Percentiles rank a stretch among this genome's conserved stretches.
Conservation (phyloP, 805 yeast genomes). For the Teunomyces lycoperdinae region DNA sequence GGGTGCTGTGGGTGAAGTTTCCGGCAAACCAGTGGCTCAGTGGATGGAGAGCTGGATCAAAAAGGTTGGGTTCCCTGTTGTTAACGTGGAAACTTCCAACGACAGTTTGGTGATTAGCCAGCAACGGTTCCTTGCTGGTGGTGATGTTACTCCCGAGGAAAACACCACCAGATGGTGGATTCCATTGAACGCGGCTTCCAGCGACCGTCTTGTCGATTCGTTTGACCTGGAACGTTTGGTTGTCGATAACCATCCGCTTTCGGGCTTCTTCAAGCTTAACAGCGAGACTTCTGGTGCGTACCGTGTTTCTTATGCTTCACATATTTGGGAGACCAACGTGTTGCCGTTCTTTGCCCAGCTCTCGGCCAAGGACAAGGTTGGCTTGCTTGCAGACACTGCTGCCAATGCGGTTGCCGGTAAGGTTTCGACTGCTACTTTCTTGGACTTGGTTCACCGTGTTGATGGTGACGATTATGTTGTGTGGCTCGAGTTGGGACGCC, state of each 20-base stretch:
- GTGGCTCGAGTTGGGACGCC: slow-evolving; percentile 52
- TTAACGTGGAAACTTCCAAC: slow-evolving; percentile 46
- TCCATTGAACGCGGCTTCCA: slow-evolving; percentile 36
- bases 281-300: slow-evolving; percentile 51
- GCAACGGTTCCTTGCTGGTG: slow-evolving; percentile 60
- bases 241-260: slow-evolving; percentile 20
- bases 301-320: slow-evolving; percentile 51
- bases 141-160: slow-evolving; percentile 58
- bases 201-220: slow-evolving; percentile 15
- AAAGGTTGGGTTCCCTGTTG: slow-evolving; percentile 69
- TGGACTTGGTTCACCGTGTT: slow-evolving; percentile 37
- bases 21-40: slow-evolving; percentile 56
- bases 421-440: slow-evolving; percentile 39
- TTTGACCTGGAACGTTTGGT: slow-evolving; percentile 20
- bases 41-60: slow-evolving; percentile 73
- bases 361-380: slow-evolving; percentile 50
- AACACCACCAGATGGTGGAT: slow-evolving; percentile 59
- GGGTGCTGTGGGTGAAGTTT: slow-evolving; percentile 59
- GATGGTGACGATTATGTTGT: slow-evolving; percentile 43
- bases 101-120: slow-evolving; percentile 46
- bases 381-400: slow-evolving; percentile 51
- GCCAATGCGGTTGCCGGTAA: slow-evolving; percentile 49
- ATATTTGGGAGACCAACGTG: slow-evolving; percentile 39
- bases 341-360: slow-evolving; percentile 36
- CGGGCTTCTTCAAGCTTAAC: slow-evolving; percentile 45